Base-by-base conservation (phyloP, 2,329 filamentous ascomycete species). In the Coniochaeta ligniaria region DNA sequence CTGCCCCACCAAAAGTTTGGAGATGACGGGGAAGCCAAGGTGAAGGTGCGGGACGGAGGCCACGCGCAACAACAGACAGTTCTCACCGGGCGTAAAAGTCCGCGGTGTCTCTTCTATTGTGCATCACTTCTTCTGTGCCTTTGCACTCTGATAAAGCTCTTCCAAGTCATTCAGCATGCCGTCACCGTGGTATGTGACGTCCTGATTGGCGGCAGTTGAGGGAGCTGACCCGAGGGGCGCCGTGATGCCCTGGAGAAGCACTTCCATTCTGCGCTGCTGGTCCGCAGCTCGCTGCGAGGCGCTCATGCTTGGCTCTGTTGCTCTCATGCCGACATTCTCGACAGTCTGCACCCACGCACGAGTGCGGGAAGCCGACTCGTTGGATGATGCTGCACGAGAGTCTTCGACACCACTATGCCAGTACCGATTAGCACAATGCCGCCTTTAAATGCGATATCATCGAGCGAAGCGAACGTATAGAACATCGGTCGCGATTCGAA, bases 401-500 rank as follows among this genome's bases (percentile, higher is more conserved):
- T 9, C 20, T 2, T 24, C 43, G 43, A 22, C 11, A 47, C 43
- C 43, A 12, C 43, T 47, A 24, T 9, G 24, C 17, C n/a, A 22
- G 17, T 11, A 6, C 6, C 11, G 11, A 24, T 47, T 47, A 47
- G 43, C 43, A 47, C 22, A 43, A 43, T n/a, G 17, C 43, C n/a
- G 5, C 43, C 43, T 47, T 47, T 47, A 7, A 47, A 20, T 24
- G 12, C n/a, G 8, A 24, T 24, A 24, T 14, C 6, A 24, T 24
- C 43, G 43, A 47, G 20, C 20, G 43, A 24, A 5, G 3, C 43
- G 11, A 47, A 98, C 69, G 88, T 97, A 33, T 86, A 86, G 62
- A 91, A 92, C 70, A 96, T 98, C 66, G 89, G 84, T 61, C 82
- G 84, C 70, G 85, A 85, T 70, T 81, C 82, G 16, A 95, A 95